phyloP scores from a whole-genome alignment of 2,329 filamentous ascomycete species.

The Curvularia hawaiiensis region DNA sequence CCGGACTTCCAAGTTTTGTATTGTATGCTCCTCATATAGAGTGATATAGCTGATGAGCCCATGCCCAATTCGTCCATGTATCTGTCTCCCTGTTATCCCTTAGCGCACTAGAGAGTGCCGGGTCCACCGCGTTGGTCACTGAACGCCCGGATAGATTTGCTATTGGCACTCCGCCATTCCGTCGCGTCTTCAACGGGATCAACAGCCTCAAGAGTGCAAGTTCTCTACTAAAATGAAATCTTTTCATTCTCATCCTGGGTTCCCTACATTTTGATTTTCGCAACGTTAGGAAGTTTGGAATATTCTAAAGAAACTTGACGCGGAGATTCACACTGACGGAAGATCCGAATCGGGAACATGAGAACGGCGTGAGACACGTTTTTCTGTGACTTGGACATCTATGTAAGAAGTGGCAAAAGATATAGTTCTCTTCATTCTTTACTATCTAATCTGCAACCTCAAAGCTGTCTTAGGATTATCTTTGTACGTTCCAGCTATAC shows the following conservation, averaged over 20 bases:
- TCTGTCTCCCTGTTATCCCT: background rate
- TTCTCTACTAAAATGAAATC: background rate
- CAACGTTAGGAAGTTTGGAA: background rate
- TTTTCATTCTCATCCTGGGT: slow-evolving; percentile 1
- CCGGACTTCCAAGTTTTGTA: background rate
- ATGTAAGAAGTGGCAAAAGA: slow-evolving; percentile 8
- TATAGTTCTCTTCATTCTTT: slow-evolving; percentile 2
- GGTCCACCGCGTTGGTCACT: background rate
- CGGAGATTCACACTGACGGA: background rate
- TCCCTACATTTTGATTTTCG: background rate
- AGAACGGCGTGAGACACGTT: background rate
- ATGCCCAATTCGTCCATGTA: background rate
- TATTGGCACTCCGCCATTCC: background rate
- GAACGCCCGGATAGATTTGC: slow-evolving; percentile 3
- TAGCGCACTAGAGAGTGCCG: background rate
- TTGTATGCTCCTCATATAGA: background rate
- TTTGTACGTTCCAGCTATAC: slow-evolving; percentile 2
- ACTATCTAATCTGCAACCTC: background rate
- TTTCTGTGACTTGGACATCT: background rate
- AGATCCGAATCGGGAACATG: background rate
- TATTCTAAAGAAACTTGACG: background rate
- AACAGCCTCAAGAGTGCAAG: slow-evolving; percentile 1
- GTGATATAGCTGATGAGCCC: background rate
- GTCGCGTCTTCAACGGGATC: background rate
- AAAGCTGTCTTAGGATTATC: background rate